Evolutionary conservation across 1,284 basidiomycete species (phyloP), one percentile per base, ranked within the genome.

Genomic region (Volvariella volvacea): DNA sequence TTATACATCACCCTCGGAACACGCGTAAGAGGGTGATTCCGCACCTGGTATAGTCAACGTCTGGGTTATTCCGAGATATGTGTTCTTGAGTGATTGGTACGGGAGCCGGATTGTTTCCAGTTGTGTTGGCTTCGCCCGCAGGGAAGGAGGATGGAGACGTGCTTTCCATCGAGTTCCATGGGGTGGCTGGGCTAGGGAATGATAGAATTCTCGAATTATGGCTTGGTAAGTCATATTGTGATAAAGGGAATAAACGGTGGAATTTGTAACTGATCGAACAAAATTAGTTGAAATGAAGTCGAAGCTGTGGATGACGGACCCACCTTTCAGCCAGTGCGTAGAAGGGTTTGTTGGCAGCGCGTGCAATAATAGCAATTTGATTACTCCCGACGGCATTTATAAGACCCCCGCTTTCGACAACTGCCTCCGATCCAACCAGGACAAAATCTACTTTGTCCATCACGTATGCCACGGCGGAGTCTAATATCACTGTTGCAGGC

Each of bases 381-480:
- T 92, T 94, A 52, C 92, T 94, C 39, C 94, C 95, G 37, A 92
- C 88, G 22, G 88, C 89, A 58, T 92, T 92, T 52, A 93, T 80
- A 48, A 92, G 68, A 8, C 90, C 90, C 39, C 89, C 94, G 52
- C 87, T 91, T 65, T 98, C 94, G 2, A 95, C 92, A 12, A 99
- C 94, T 4, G 94, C 95, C 68, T 99, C 95, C 19, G 92, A 93
- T 7, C 95, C 95, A 19, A 98, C 92, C 33, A 99, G 78, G 39
- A 95, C 90, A 57, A 97, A 84, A 64, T 99, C 92, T 14, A 92
- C 85, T 54, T 90, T 87, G 54, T 95, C 90, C 87, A 99, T 97
- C 50, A 92, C 83, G 68, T 97, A 99, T 16, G 92, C 92, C 3
- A 98, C 93, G 1, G 95, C 94, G 7, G 92, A 92, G 66, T 99